Conservation (phyloP, 2,329 filamentous ascomycete species). For the Colletotrichum graminicola region DNA sequence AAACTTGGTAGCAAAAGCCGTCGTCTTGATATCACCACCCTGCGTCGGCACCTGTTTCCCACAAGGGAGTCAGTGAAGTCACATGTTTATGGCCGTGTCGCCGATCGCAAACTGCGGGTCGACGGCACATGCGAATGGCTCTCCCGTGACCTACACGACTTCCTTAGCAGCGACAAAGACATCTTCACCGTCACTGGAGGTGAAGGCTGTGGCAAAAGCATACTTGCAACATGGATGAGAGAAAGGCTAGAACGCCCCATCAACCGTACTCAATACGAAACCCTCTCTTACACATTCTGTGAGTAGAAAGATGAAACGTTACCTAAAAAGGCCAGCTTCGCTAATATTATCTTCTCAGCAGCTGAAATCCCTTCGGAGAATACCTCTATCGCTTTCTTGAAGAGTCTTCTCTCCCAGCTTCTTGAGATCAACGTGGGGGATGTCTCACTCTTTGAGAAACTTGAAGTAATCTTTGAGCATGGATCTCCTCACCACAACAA, state of each 20-base stretch:
- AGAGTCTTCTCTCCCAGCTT: conserved; percentile 54
- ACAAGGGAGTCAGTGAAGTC: conserved; percentile 44
- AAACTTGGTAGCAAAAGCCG: conserved; percentile 48
- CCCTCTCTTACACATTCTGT: conserved; percentile 55
- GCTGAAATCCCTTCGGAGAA: conserved; percentile 50
- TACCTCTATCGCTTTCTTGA: conserved; percentile 50
- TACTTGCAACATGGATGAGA: conserved; percentile 55
- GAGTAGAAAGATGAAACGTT: conserved; percentile 36
- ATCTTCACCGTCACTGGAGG: conserved; percentile 52
- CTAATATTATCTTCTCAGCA: conserved; percentile 8
- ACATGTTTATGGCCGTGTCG: conserved; percentile 52
- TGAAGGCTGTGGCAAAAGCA: conserved; percentile 53
- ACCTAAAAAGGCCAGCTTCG: too few species aligned
- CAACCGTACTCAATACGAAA: conserved; percentile 51
- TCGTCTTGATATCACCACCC: conserved; percentile 46
- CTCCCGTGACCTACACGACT: conserved; percentile 51
- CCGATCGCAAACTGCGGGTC: conserved; percentile 53
- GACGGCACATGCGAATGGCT: conserved; percentile 58
- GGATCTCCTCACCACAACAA: conserved; percentile 44
- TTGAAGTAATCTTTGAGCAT: conserved; percentile 47
- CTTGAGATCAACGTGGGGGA: conserved; percentile 56
- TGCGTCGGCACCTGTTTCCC: conserved; percentile 51
- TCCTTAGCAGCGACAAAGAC: conserved; percentile 51
- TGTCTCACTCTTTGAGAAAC: conserved; percentile 50
- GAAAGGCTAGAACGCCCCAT: conserved; percentile 55